These are phyloP conservation scores for Daldinia sp. DNA, from an alignment of 2,329 filamentous ascomycete species.

Conservation along the genomic window DNA sequence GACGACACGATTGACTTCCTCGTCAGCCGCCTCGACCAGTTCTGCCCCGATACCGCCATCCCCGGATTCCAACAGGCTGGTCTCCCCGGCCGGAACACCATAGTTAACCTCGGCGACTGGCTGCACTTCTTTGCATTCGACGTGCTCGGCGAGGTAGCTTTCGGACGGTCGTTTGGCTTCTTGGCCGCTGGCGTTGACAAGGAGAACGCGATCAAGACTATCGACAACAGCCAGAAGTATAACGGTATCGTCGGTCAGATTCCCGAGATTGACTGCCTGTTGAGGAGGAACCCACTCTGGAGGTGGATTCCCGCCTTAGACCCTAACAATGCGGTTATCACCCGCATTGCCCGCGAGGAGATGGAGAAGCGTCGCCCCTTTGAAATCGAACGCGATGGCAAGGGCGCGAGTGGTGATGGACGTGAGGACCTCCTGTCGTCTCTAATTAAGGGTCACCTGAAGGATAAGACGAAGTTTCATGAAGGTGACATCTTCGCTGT, in stretches of 20 bases:
- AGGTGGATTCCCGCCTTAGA: constrained; percentile 56
- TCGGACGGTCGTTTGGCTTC: constrained; percentile 66
- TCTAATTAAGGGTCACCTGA: constrained; percentile 65
- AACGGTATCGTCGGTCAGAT: constrained; percentile 66
- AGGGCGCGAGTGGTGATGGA: constrained; percentile 56
- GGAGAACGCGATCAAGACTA: constrained; percentile 64
- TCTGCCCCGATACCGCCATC: constrained; percentile 48
- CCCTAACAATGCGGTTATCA: constrained; percentile 61
- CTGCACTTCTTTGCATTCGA: constrained; percentile 61
- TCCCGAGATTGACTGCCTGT: constrained; percentile 61
- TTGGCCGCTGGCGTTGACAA: constrained; percentile 63
- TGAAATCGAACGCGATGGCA: constrained; percentile 58
- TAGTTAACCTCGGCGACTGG: constrained; percentile 62
- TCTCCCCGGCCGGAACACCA: constrained; percentile 34
- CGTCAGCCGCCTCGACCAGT: constrained; percentile 57
- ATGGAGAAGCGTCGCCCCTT: constrained; percentile 61
- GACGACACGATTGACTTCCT: constrained; percentile 64
- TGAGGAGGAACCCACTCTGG: constrained; percentile 64
- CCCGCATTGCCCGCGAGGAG: constrained; percentile 65
- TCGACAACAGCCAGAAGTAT: constrained; percentile 65
- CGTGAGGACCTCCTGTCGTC: constrained; percentile 64
- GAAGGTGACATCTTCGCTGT: constrained; percentile 69
- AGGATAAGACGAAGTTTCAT: constrained; percentile 60
- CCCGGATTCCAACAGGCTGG: constrained; percentile 36
- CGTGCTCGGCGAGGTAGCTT: constrained; percentile 65